Evolutionary conservation across 2,329 filamentous ascomycete species (phyloP).

Genomic region (Nemania sp.): DNA sequence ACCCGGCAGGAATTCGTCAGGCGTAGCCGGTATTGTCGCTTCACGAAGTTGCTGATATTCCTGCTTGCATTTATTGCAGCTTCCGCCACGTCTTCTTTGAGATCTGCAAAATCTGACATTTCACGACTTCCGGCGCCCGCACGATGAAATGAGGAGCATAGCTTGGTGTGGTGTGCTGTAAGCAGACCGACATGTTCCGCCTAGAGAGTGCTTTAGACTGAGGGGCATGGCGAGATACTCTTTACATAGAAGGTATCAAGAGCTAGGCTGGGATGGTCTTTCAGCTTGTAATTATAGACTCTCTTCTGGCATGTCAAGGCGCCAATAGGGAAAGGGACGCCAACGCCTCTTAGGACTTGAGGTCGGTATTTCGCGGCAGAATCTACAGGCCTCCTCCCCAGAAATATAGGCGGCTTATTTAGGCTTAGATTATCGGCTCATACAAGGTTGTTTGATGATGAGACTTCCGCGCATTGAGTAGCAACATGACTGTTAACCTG

Average conservation of each 20-base stretch:
- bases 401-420: too few relatives aligned
- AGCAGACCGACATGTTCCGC: neutral
- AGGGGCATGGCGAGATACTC: neutral
- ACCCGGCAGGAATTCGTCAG: constrained; percentile 3
- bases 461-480: too few relatives aligned
- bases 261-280: neutral
- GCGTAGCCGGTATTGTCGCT: constrained; percentile 2
- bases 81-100: constrained; percentile 4
- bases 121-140: too few relatives aligned
- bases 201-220: neutral
- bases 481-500: too few relatives aligned
- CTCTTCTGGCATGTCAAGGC: neutral
- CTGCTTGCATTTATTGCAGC: neutral
- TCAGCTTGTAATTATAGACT: neutral
- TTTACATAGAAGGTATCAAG: neutral
- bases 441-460: too few relatives aligned
- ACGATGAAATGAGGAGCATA: too few relatives aligned
- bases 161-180: neutral
- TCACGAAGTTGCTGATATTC: constrained; percentile 1
- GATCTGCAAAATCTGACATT: constrained; percentile 1
- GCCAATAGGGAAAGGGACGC: neutral
- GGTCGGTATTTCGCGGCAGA: neutral
- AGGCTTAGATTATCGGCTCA: too few relatives aligned
- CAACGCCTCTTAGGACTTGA: neutral
- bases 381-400: neutral